Percentiles rank a stretch among this genome's conserved stretches.
Conservation (phyloP, 768 basidiomycete genomes). For the Paxillus involutus region DNA sequence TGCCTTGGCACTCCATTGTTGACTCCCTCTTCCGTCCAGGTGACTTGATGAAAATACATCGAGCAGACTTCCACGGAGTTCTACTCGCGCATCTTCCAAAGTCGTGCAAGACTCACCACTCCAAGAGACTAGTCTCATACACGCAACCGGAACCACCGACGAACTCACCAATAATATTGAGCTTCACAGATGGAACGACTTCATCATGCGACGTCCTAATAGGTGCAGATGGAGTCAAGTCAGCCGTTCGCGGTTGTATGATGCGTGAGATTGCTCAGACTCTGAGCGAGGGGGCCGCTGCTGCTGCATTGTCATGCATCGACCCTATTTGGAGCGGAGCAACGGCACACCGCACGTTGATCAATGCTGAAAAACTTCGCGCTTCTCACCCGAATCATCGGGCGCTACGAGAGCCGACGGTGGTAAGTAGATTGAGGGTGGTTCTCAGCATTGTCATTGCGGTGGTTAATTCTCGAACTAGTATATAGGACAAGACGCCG, state of each 20-base stretch:
- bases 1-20: background rate
- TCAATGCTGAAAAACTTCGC: slow-evolving; percentile 49
- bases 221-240: slow-evolving; percentile 71
- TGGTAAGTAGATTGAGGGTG: slow-evolving; percentile 34
- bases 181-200: slow-evolving; percentile 61
- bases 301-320: slow-evolving; percentile 41
- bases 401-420: slow-evolving; percentile 44
- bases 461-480: slow-evolving; percentile 20
- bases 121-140: slow-evolving; percentile 62
- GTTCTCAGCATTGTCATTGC: background rate
- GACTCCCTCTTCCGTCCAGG: slow-evolving; percentile 34
- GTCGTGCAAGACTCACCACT: slow-evolving; percentile 46
- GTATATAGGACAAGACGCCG: slow-evolving; percentile 58
- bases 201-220: slow-evolving; percentile 64
- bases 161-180: slow-evolving; percentile 38
- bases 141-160: slow-evolving; percentile 39
- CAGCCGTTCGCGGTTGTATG: slow-evolving; percentile 41
- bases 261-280: slow-evolving; percentile 30
- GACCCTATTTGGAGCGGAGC: slow-evolving; percentile 61
- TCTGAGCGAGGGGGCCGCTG: slow-evolving; percentile 40
- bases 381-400: slow-evolving; percentile 46
- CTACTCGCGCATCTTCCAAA: slow-evolving; percentile 51
- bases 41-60: slow-evolving; percentile 54
- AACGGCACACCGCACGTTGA: slow-evolving; percentile 58
- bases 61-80: slow-evolving; percentile 64